Evolutionary conservation across 2,329 filamentous ascomycete species (phyloP).

Genomic region (Coniella vitis): DNA sequence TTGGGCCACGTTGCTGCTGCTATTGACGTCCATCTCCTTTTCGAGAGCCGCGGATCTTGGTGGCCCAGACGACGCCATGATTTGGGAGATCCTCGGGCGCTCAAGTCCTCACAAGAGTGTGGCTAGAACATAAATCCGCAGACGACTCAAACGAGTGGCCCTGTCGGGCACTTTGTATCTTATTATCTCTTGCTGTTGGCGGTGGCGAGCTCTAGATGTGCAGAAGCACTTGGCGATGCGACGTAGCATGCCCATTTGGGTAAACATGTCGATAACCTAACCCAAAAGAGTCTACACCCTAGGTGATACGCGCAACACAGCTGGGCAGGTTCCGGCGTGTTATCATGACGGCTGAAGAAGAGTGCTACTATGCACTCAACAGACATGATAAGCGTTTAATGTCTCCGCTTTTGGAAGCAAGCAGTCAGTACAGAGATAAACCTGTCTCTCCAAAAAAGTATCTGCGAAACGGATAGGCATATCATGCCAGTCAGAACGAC

Average conservation of each 20-base stretch:
- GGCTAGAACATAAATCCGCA: too few species aligned
- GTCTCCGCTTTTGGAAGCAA: neutral
- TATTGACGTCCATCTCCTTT: conserved; percentile 1
- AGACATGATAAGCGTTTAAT: neutral
- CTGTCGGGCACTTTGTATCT: neutral
- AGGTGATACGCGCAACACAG: neutral
- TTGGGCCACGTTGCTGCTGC: conserved; percentile 10
- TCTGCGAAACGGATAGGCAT: too few species aligned
- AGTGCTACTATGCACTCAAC: neutral
- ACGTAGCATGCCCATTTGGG: neutral
- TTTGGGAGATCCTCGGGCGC: too few species aligned
- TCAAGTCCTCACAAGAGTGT: too few species aligned
- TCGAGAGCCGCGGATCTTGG: neutral
- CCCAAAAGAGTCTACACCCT: neutral
- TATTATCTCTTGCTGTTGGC: neutral
- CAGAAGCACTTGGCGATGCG: neutral
- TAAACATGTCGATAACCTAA: too few species aligned
- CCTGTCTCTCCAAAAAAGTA: too few species aligned
- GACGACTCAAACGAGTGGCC: too few species aligned
- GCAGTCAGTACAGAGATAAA: too few species aligned
- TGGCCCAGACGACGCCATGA: conserved; percentile 1
- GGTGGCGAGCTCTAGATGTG: neutral
- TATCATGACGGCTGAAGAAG: neutral
- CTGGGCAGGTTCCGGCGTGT: neutral
- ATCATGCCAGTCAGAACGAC: too few species aligned